Evolutionary conservation across 176 grass and related monocot genomes (phyloP), one percentile per base, ranked within the genome.

Genomic region (Rhynchospora pubera): DNA sequence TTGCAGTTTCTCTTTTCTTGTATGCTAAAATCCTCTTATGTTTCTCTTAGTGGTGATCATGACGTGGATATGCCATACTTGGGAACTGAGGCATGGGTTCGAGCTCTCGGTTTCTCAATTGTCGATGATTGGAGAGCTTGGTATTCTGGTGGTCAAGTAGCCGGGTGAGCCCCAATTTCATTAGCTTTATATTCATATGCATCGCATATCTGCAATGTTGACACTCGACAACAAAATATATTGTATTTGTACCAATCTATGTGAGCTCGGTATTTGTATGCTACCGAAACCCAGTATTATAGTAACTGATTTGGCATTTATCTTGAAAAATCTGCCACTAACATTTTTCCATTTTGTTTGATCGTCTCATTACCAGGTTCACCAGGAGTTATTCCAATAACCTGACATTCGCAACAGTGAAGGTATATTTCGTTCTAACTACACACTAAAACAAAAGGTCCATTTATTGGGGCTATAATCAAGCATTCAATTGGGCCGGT

Each of bases 361-460:
- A 5, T 39, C 34, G 34, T 39, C 67, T 32, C 9, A 0, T 65
- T 84, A 55, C 79, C 82, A 97, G 91, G 15, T 97, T 72, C 67
- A 97, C 86, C 47, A 88, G 52, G 30, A 72, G 78, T 60, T 93
- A 93, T 64, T 90, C 87, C 14, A 85, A 89, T 24, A 90, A 93
- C 77, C 44, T 97, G 9, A 93, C 87, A 64, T 91, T 85, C 23
- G 91, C 85, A 26, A 91, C 94, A 8, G 85, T 97, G 0, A 97
- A 97, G 91, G 94, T 97, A 83, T 81, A 19, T 16, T 39, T 8
- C 13, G 34, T 45, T 55, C 9, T 15, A 48, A 77, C 56, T 55
- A 6, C 16, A 52, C 18, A 77, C 7, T 56, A 30, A 21, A 67
- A 34, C 63, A 67, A 67, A n/a, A n/a, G 15, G 55, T 4, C 0